A percentile compares a stretch with the other conserved stretches of the same genome.
phyloP scores from a whole-genome alignment of 352 stramenopile genomes.

The Plasmopara muralis region DNA sequence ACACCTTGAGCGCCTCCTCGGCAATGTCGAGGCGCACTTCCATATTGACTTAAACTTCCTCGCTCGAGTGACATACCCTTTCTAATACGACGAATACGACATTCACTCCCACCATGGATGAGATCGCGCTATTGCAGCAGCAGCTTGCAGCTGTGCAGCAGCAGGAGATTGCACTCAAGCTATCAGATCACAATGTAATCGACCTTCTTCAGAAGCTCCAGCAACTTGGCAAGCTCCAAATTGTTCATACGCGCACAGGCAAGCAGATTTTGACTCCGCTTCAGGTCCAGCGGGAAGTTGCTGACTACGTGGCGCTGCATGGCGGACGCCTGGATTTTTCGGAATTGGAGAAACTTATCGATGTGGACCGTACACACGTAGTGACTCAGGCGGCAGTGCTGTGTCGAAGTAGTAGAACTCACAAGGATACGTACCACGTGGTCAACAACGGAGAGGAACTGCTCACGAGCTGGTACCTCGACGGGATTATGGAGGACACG shows the following conservation, averaged over 20 bases:
- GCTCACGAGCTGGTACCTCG: conserved; percentile 73
- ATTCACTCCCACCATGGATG: conserved; percentile 50
- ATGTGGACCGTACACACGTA: conserved; percentile 67
- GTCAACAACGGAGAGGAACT: conserved; percentile 75
- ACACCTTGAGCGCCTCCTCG: conserved; percentile 69
- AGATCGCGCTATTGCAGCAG: conserved; percentile 75
- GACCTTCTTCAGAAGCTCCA: conserved; percentile 75
- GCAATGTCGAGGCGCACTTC: conserved; percentile 66
- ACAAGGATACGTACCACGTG: conserved; percentile 41
- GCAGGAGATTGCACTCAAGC: conserved; percentile 66
- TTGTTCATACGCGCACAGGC: conserved; percentile 73
- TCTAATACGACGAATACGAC: conserved; percentile 7
- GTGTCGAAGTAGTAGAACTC: conserved; percentile 22
- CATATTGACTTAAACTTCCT: conserved; percentile 26
- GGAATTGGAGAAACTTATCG: conserved; percentile 59
- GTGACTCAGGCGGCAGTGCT: conserved; percentile 53
- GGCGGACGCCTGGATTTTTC: conserved; percentile 57
- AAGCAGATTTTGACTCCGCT: conserved; percentile 74
- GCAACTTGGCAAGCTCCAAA: conserved; percentile 62
- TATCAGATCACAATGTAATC: conserved; percentile 80
- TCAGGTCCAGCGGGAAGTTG: conserved; percentile 69
- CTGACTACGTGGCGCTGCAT: conserved; percentile 61
- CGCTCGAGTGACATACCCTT: conserved; percentile 8
- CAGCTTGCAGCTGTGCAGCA: conserved; percentile 76
- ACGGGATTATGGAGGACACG: conserved; percentile 81